Evolutionary conservation across 2,329 filamentous ascomycete genomes (phyloP), one percentile per base, ranked within the genome.

Genomic region (Graphilbum ipis-grandicollis): DNA sequence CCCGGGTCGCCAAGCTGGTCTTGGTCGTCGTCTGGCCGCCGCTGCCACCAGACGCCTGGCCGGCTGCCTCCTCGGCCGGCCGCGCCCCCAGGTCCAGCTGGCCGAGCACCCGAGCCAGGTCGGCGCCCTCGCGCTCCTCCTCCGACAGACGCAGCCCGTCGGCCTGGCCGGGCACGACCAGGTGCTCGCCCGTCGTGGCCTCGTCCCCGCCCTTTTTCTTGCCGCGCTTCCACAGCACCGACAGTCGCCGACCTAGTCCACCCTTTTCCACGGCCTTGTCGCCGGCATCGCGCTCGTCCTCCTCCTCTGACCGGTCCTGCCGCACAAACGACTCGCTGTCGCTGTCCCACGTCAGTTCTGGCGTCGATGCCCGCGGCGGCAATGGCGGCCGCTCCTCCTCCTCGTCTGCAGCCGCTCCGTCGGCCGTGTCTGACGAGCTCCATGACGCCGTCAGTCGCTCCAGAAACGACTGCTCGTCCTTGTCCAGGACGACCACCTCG

Each of bases 91-190:
- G 72, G 51, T 92, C 86, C 42, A 98, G 68, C 32, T 81, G 71
- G 50, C 93, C 80, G 21, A 98, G 76, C 18, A 93, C 73, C 22
- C 71, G 67, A 29, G 71, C 72, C 41, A 96, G 71, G 47, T 94
- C 90, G 49, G 84, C 75, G 46, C 56, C 57, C 55, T 75, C 71
- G 31, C 55, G 53, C 39, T 62, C 58, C 21, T 52, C 68, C 52
- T 56, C 63, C 39, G 43, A 57, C 21, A 10, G 2, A 32, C 31
- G 4, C 17, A 38, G 13, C 50, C 47, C 30, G 58, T 55, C 44
- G 3, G 14, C 28, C 3, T 36, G 33, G 23, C 43, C 43, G 2
- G 52, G 50, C 31, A 60, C 56, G 25, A 52, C 50, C 31, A 61
- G 55, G 31, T 56, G 58, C 17, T 52, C 52, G 42, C 29, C 48